phyloP scores from a whole-genome alignment of 805 yeast genomes.

The Wickerhamiella nectarea region DNA sequence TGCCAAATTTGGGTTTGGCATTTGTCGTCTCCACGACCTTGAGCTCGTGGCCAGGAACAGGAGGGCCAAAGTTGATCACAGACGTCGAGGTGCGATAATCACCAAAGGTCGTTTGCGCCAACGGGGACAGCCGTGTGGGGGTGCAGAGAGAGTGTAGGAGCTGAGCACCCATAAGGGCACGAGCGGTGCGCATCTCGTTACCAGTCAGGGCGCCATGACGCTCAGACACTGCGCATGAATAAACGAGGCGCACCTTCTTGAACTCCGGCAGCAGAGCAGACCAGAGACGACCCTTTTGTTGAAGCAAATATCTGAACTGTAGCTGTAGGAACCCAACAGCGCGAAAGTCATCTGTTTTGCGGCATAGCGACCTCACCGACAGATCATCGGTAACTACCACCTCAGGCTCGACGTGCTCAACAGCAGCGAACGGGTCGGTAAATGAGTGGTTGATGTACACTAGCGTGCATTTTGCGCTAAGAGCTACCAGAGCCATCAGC shows the following conservation, averaged over 20 bases:
- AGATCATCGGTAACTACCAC: constrained; percentile 24
- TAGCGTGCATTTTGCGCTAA: constrained; percentile 19
- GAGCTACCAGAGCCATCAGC: constrained; percentile 23
- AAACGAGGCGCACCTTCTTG: constrained; percentile 21
- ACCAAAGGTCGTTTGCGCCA: constrained; percentile 25
- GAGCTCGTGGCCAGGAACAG: constrained; percentile 7
- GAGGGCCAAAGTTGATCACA: constrained; percentile 8
- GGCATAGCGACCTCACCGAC: constrained; percentile 20
- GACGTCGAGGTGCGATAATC: constrained; percentile 19
- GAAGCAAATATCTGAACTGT: constrained; percentile 13
- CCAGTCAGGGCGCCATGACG: constrained; percentile 16
- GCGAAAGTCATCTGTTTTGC: constrained; percentile 17
- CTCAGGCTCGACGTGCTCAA: constrained; percentile 20
- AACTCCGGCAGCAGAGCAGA: constrained; percentile 19
- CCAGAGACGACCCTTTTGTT: constrained; percentile 21
- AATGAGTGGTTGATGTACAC: constrained; percentile 14
- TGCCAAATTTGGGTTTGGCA: neutral
- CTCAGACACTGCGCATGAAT: constrained; percentile 19
- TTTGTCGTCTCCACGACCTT: neutral
- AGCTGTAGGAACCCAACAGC: constrained; percentile 13
- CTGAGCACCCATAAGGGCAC: constrained; percentile 27
- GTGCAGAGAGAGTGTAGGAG: constrained; percentile 24
- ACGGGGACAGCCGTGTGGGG: constrained; percentile 23
- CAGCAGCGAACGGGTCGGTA: constrained; percentile 16
- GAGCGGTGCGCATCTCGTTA: constrained; percentile 16